Conservation (phyloP, 805 yeast genomes). For the Lipomyces kockii region DNA sequence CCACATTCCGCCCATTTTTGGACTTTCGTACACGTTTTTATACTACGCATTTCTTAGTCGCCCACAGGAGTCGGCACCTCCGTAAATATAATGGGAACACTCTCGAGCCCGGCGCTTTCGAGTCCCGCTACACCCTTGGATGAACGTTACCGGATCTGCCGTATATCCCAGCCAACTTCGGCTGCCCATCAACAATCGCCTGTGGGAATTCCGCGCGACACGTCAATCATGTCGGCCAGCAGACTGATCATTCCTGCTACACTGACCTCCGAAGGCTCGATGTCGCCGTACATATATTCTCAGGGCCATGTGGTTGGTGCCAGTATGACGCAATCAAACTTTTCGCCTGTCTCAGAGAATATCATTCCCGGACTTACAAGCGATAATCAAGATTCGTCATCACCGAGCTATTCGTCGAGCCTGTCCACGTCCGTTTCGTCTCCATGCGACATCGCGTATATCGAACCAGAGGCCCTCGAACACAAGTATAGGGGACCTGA, state of each 20-base stretch:
- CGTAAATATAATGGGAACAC: not conserved
- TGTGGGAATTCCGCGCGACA: not conserved
- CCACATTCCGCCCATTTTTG: not conserved
- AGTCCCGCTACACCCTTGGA: not conserved
- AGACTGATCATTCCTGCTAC: not conserved
- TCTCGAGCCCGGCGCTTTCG: not conserved
- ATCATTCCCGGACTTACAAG: not conserved
- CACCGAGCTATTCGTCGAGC: not conserved
- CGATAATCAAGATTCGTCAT: not conserved
- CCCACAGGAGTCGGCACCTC: not conserved
- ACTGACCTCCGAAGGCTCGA: not conserved
- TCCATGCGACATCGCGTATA: not conserved
- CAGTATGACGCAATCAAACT: not conserved
- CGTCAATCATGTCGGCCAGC: not conserved
- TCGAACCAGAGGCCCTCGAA: not conserved
- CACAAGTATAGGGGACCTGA: not conserved
- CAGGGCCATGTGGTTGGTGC: not conserved
- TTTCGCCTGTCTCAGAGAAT: not conserved
- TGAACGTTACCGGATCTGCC: not conserved
- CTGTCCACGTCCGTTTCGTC: not conserved
- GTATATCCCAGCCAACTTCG: not conserved
- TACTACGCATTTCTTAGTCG: not conserved
- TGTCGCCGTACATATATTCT: not conserved
- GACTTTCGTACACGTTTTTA: not conserved
- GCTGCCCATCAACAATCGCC: not conserved